Base-by-base conservation (phyloP, 371 early-diverging fungal genomes). In the Parasitella parasitica region DNA sequence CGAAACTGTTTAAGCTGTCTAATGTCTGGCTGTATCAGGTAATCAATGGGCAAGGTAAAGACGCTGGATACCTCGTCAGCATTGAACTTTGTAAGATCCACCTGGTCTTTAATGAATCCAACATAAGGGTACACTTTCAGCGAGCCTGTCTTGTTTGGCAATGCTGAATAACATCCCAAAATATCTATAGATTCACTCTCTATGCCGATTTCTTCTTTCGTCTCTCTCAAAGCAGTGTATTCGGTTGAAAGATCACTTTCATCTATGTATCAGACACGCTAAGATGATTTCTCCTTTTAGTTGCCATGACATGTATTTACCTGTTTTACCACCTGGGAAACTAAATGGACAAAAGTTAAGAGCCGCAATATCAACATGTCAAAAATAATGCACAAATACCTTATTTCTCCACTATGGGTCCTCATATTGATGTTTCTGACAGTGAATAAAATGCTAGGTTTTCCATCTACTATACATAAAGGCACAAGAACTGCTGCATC, bases 141-240 rank as follows among this genome's bases (percentile, higher is more conserved):
- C 8, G 85, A 82, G 1, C 79, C 75, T 15, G 76, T 74, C 53
- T 82, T 75, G 68, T 89, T 87, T 5, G 94, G 93, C 49, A 93
- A 60, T 4, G 89, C 59, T 4, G 86, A 75, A 61, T 88, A 80
- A 41, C 69, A 64, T 0, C 95, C 95, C 8, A 96, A 67, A 7
- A 93, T 63, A 13, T 82, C 79, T 0, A 95, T 77, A 4, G 71
- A 51, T 0, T 59, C 59, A 0, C 82, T 59, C 0, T 62, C 51
- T 7, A 94, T 74, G 0, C 85, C 88, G n/a, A 95, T 78, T 66
- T 97, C 97, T 70, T 97, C 96, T 15, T 71, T 43, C 9, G 94
- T 91, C 64, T 95, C 97, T 26, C 97, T 80, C 38, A 95, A 61
- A 4, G 94, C 94, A 2, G 97, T 90, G 11, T 61, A 73, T 53